These are phyloP conservation scores for Fusarium palustre DNA, from an alignment of 2,329 filamentous ascomycete species.

Conservation along the genomic window DNA sequence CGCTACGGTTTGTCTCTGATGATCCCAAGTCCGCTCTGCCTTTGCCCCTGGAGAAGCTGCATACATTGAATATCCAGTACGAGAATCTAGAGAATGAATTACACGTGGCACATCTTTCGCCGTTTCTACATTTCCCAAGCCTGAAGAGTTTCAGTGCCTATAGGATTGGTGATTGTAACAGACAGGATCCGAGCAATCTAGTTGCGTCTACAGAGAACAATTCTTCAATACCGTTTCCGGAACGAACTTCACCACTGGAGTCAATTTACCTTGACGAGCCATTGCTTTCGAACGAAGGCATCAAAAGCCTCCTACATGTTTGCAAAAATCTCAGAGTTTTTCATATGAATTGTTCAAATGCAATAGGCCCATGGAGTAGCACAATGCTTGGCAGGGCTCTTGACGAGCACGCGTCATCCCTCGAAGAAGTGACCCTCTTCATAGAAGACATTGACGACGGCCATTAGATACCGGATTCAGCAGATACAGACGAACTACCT, in stretches of 20 bases:
- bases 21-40: background rate
- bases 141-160: background rate
- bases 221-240: background rate
- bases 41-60: background rate
- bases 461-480: too few species aligned
- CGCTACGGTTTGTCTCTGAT: background rate
- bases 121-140: background rate
- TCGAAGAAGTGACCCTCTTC: background rate
- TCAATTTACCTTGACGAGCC: background rate
- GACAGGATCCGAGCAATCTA: background rate
- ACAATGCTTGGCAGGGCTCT: background rate
- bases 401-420: background rate
- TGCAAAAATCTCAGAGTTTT: background rate
- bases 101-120: background rate
- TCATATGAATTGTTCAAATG: background rate
- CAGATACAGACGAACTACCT: background rate
- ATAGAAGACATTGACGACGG: background rate
- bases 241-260: background rate
- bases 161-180: background rate
- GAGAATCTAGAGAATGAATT: background rate
- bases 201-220: background rate
- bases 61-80: background rate
- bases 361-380: accelerated
- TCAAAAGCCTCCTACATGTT: background rate
- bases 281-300: background rate